Evolutionary conservation across 1,284 basidiomycete species (phyloP), one percentile per base, ranked within the genome.

Genomic region (Serendipita sp.): DNA sequence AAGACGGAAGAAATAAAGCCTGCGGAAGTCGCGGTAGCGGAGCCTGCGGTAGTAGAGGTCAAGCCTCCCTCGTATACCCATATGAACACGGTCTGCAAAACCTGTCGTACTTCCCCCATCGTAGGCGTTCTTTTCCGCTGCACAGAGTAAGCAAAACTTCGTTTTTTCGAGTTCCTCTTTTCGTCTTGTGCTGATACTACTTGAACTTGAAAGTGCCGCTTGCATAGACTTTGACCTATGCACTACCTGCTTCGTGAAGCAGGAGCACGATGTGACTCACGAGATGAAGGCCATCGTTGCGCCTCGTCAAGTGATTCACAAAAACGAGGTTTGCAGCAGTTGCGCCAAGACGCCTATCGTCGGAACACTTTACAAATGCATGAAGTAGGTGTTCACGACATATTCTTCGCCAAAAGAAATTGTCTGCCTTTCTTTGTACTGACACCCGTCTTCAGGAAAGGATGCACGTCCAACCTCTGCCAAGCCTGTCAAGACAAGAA

Each of bases 341-440:
- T 29, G 12, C 22, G 60, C 60, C 58, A 26, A 60, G 15, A 38
- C 17, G 3, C 65, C 63, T 12, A 67, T 65, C 45, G 32, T 64
- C 22, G 66, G 66, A 43, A 62, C 61, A 13, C 62, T 64, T 2
- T 66, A 64, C 45, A 61, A 65, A n/a, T 53, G 49, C 49, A 15
- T n/a, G 49, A 29, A 53, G 49, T 53, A 22, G 1, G 49, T 29
- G 15, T 1, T 26, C 22, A 22, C n/a, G 2, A n/a, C 12, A 13
- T 53, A 10, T 53, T 53, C 10, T 22, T 22, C 22, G 22, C 22
- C 22, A 22, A 22, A 22, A 22, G 22, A 22, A 22, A 22, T 22
- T 22, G 22, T 22, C 1, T 22, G 22, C 22, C 22, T 22, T 22
- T 22, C 22, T 22, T 22, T 22, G 22, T 22, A 22, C 22, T 22